Evolutionary conservation across 1,139 yeast genomes (phyloP).

Genomic region (Diutina sp.): DNA sequence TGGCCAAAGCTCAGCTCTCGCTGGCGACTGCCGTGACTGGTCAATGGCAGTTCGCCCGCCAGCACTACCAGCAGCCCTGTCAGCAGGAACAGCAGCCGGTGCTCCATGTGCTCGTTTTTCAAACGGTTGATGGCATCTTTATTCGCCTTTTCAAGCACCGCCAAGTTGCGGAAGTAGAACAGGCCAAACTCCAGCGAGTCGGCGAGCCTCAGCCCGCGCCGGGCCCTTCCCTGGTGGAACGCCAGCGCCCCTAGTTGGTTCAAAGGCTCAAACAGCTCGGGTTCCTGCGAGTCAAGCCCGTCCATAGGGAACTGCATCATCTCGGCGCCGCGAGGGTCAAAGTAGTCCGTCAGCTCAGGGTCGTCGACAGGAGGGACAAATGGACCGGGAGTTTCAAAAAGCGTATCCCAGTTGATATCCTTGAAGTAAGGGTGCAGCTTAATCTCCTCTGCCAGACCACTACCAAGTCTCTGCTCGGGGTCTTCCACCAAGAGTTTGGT

Average conservation of each 20-base stretch:
- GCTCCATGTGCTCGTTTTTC: conserved; percentile 68
- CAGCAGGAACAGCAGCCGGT: conserved; percentile 25
- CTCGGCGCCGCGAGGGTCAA: conserved; percentile 83
- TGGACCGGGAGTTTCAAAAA: conserved; percentile 58
- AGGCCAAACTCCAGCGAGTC: conserved; percentile 85
- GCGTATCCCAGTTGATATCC: conserved; percentile 60
- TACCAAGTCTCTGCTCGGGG: conserved; percentile 60
- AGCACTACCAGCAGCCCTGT: background rate
- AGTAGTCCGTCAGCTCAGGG: conserved; percentile 86
- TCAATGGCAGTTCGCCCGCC: conserved; percentile 1
- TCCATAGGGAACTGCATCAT: conserved; percentile 41
- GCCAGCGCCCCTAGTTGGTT: conserved; percentile 3
- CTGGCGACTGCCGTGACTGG: background rate
- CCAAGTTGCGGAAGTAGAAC: conserved; percentile 78
- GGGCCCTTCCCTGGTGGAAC: conserved; percentile 34
- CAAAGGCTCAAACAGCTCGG: background rate
- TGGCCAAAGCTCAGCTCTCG: conserved; percentile 3
- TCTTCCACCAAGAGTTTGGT: conserved; percentile 45
- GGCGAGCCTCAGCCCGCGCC: conserved; percentile 56
- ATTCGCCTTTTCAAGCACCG: conserved; percentile 87
- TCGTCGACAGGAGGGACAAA: conserved; percentile 72
- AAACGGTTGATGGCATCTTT: conserved; percentile 83
- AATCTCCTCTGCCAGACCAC: conserved; percentile 67
- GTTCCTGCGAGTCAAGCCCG: conserved; percentile 18
- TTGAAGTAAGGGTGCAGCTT: conserved; percentile 65